phyloP scores from a whole-genome alignment of 2,329 filamentous ascomycete genomes.

The Aureobasidium vineae region DNA sequence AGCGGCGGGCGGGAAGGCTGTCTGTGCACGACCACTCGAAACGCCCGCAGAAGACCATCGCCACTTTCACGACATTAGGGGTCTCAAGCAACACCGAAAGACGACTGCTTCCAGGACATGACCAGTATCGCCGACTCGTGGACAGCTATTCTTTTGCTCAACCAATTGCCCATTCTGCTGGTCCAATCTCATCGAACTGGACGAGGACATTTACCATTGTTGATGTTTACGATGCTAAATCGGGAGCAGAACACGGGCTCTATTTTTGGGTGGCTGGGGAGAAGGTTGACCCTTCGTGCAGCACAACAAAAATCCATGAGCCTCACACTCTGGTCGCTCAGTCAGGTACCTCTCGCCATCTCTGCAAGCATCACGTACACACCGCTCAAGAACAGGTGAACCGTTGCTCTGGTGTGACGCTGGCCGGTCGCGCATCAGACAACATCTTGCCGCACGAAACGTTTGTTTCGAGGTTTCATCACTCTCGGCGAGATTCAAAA shows the following conservation, averaged over 20 bases:
- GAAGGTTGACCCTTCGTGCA: not conserved
- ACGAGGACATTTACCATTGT: not conserved
- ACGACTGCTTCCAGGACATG: not conserved
- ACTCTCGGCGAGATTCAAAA: conserved; percentile 3
- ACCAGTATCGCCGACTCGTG: not conserved
- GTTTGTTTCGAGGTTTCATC: not conserved
- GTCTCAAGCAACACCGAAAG: not conserved
- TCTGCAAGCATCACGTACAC: not conserved
- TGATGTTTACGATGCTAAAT: conserved; percentile 20
- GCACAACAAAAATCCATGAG: not conserved
- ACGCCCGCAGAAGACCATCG: conserved; percentile 11
- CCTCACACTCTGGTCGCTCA: not conserved
- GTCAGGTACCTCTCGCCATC: not conserved
- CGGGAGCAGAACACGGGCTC: conserved; percentile 6
- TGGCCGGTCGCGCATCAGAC: not conserved
- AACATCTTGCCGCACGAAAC: conserved; percentile 3
- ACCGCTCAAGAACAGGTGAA: not conserved
- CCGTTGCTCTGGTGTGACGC: not conserved
- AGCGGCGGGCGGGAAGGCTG: conserved; percentile 4
- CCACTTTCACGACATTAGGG: not conserved
- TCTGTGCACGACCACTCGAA: conserved; percentile 12
- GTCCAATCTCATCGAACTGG: not conserved
- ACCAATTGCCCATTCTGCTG: not conserved
- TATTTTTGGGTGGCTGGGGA: conserved; percentile 15
- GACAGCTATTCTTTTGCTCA: not conserved